These are phyloP conservation scores for Termitomyces sp. DNA, from an alignment of 768 basidiomycete species.

Conservation along the genomic window DNA sequence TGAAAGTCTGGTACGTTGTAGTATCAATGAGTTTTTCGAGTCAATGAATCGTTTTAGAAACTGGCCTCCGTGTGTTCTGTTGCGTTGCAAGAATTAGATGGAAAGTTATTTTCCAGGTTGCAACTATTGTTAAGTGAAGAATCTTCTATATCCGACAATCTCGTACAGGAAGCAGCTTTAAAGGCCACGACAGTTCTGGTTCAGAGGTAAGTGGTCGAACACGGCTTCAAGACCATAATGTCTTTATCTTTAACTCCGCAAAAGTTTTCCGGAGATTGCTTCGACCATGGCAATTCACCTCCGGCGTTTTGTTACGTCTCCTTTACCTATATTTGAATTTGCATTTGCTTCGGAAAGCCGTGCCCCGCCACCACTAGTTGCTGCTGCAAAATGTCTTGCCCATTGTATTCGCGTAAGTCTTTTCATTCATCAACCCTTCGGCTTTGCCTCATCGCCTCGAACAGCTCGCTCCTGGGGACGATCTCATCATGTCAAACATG, in stretches of 20 bases:
- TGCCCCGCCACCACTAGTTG: conserved; percentile 72
- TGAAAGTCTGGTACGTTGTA: conserved; percentile 65
- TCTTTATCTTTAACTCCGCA: neutral
- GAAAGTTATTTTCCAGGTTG: conserved; percentile 63
- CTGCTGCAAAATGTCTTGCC: conserved; percentile 87
- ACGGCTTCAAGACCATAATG: neutral
- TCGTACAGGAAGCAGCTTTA: conserved; percentile 87
- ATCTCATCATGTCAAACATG: conserved; percentile 90
- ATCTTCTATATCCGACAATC: conserved; percentile 74
- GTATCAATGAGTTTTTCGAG: neutral
- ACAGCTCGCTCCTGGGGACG: conserved; percentile 81
- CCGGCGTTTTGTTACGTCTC: conserved; percentile 84
- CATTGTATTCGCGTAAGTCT: conserved; percentile 74
- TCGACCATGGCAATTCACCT: conserved; percentile 70
- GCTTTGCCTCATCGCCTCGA: conserved; percentile 3
- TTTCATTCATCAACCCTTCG: neutral
- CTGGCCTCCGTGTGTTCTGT: conserved; percentile 77
- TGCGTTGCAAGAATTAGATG: conserved; percentile 62
- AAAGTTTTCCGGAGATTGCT: conserved; percentile 79
- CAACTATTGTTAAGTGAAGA: conserved; percentile 74
- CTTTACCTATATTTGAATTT: conserved; percentile 83
- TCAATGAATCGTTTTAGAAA: conserved; percentile 50
- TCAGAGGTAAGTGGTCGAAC: conserved; percentile 48
- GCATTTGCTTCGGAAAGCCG: conserved; percentile 71
- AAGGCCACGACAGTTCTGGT: conserved; percentile 83